phyloP scores from a whole-genome alignment of 176 grass and related monocot species.

The Typha latifolia region DNA sequence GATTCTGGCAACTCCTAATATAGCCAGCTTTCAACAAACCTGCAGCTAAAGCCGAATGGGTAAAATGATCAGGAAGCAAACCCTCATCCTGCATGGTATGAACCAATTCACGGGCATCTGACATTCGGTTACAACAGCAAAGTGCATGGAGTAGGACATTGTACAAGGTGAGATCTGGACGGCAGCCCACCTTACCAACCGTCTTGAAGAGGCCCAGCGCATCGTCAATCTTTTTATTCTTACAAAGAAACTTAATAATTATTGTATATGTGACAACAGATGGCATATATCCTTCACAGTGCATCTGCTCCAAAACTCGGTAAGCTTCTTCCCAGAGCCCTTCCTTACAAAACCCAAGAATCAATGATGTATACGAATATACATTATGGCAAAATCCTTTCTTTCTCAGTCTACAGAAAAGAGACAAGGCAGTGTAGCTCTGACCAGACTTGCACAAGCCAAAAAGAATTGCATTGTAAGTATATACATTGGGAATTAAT shows the following conservation, averaged over 20 bases:
- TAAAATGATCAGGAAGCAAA: conserved; percentile 10
- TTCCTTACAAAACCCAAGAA: conserved; percentile 26
- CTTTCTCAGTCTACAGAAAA: conserved; percentile 27
- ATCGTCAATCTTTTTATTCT: conserved; percentile 1
- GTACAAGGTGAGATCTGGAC: conserved; percentile 15
- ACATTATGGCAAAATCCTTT: conserved; percentile 19
- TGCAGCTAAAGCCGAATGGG: conserved; percentile 6
- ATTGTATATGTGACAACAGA: conserved; percentile 27
- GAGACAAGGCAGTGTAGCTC: conserved; percentile 5
- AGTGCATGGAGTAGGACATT: conserved; percentile 29
- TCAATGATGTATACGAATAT: conserved; percentile 21
- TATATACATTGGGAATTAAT: not conserved
- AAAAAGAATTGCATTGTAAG: conserved; percentile 7
- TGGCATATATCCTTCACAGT: conserved; percentile 12
- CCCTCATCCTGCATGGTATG: conserved; percentile 13
- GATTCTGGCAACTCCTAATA: conserved; percentile 9
- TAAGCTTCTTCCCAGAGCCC: conserved; percentile 23
- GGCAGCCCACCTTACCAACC: conserved; percentile 10
- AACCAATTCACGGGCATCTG: conserved; percentile 14
- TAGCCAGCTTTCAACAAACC: conserved; percentile 19
- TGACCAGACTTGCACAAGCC: conserved; percentile 5
- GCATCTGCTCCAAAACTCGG: conserved; percentile 17
- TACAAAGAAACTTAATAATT: conserved; percentile 23
- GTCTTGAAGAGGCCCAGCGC: conserved; percentile 20
- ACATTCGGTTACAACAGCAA: not conserved